Percentiles rank a stretch among this genome's conserved stretches.
These are phyloP conservation scores for Sarocladiaceae sp. DNA, from an alignment of 2,329 filamentous ascomycete species.

Conservation along the genomic window DNA sequence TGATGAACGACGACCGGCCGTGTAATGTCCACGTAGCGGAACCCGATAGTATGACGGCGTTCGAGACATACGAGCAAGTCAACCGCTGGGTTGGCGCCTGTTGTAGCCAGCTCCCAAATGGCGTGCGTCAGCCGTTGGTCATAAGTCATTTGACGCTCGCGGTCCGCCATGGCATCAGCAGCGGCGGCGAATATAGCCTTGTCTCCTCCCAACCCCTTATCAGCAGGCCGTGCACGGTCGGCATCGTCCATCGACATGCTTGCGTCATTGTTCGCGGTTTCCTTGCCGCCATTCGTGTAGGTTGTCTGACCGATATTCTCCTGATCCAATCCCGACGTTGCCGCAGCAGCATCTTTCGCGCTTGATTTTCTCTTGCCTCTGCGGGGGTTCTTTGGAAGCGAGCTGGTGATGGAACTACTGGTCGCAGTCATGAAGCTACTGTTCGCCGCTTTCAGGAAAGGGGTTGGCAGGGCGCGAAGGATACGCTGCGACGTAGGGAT, in stretches of 20 bases:
- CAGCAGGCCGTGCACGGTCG: slow-evolving; percentile 15
- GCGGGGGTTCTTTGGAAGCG: slow-evolving; percentile 62
- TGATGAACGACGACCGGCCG: slow-evolving; percentile 91
- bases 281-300: slow-evolving; percentile 22
- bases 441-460: slow-evolving; percentile 90
- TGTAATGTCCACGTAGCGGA: slow-evolving; percentile 94
- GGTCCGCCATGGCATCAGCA: slow-evolving; percentile 60
- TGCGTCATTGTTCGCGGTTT: slow-evolving; percentile 16
- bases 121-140: slow-evolving; percentile 83
- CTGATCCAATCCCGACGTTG: slow-evolving; percentile 41
- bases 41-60: slow-evolving; percentile 85
- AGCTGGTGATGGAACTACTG: slow-evolving; percentile 78
- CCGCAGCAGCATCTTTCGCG: slow-evolving; percentile 31
- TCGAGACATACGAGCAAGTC: slow-evolving; percentile 92
- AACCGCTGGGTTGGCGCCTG: slow-evolving; percentile 87
- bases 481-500: slow-evolving; percentile 91
- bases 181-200: slow-evolving; percentile 45
- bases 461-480: slow-evolving; percentile 81
- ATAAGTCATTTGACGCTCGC: slow-evolving; percentile 70
- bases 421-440: slow-evolving; percentile 93
- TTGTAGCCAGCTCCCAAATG: slow-evolving; percentile 91
- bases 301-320: slow-evolving; percentile 37
- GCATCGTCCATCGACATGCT: slow-evolving; percentile 19
- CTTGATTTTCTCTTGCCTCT: slow-evolving; percentile 56
- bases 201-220: slow-evolving; percentile 21